Evolutionary conservation across 345 rosid genomes (phyloP).

Genomic region (Gynandropsis gynandra): DNA sequence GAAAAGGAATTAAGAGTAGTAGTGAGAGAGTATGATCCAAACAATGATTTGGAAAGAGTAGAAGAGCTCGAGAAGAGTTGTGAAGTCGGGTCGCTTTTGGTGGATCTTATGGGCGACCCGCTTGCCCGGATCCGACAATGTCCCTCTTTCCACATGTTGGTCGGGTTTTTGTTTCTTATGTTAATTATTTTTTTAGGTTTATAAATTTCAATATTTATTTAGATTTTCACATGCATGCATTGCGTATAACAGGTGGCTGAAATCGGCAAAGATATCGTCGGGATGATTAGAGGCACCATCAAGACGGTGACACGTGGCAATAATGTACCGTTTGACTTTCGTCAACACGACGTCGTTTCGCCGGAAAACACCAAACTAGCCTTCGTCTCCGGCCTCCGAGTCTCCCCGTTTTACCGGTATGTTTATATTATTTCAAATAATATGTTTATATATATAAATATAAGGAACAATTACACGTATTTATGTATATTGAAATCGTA

Average conservation of each 20-base stretch:
- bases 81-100: slow-evolving; percentile 85
- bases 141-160: slow-evolving; percentile 97
- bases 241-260: slow-evolving; percentile 71
- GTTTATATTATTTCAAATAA: background rate
- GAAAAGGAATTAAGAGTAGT: slow-evolving; percentile 25
- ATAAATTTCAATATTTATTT: background rate
- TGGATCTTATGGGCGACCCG: slow-evolving; percentile 98
- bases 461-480: too few relatives aligned
- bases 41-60: slow-evolving; percentile 46
- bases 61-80: slow-evolving; percentile 80
- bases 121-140: slow-evolving; percentile 97
- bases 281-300: slow-evolving; percentile 86
- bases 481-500: too few relatives aligned
- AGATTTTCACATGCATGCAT: background rate
- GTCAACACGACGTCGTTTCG: background rate
- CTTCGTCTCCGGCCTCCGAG: slow-evolving; percentile 84
- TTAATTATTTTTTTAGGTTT: background rate
- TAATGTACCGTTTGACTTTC: slow-evolving; percentile 18
- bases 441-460: background rate
- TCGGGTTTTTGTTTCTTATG: slow-evolving; percentile 18
- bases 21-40: slow-evolving; percentile 69
- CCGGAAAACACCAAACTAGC: slow-evolving; percentile 61
- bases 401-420: slow-evolving; percentile 86
- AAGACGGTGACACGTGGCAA: slow-evolving; percentile 88
- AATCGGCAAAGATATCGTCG: slow-evolving; percentile 60